Conservation (phyloP, 805 yeast species). For the Hagleromyces aurorensis region DNA sequence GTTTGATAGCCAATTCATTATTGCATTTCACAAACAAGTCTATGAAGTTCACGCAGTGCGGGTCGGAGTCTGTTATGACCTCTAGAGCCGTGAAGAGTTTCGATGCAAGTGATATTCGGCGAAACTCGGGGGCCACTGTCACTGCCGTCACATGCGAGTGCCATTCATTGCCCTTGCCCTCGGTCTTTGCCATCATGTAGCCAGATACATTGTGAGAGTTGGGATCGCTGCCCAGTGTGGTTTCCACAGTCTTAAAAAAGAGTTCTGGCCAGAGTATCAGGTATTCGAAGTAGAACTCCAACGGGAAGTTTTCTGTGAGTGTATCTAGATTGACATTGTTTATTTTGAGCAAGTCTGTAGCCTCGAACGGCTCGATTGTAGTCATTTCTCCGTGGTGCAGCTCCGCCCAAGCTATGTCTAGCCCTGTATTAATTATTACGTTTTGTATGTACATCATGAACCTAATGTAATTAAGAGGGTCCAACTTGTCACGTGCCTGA, state of each 20-base stretch:
- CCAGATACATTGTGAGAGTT: constrained; percentile 38
- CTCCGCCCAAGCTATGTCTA: background rate
- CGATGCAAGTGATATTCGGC: constrained; percentile 83
- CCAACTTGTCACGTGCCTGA: too few species aligned
- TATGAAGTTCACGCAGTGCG: constrained; percentile 73
- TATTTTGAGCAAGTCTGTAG: constrained; percentile 68
- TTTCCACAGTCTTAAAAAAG: constrained; percentile 65
- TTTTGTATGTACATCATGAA: background rate
- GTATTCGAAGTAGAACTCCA: constrained; percentile 78
- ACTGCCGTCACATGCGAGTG: constrained; percentile 97
- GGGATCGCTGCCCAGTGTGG: constrained; percentile 29
- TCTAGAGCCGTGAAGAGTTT: constrained; percentile 68
- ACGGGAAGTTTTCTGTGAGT: constrained; percentile 84
- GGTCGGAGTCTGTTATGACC: constrained; percentile 64
- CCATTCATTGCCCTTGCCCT: constrained; percentile 81
- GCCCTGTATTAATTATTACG: background rate
- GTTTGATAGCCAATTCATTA: constrained; percentile 65
- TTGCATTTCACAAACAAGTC: constrained; percentile 90
- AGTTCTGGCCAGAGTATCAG: constrained; percentile 81
- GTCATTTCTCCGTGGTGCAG: constrained; percentile 47
- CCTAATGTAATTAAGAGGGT: too few species aligned
- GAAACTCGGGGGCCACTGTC: constrained; percentile 71
- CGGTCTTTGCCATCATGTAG: constrained; percentile 94
- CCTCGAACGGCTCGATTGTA: constrained; percentile 78
- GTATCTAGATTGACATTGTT: constrained; percentile 79